Base-by-base conservation (phyloP, 2,329 filamentous ascomycete species). In the Periglandula ipomoeae region DNA sequence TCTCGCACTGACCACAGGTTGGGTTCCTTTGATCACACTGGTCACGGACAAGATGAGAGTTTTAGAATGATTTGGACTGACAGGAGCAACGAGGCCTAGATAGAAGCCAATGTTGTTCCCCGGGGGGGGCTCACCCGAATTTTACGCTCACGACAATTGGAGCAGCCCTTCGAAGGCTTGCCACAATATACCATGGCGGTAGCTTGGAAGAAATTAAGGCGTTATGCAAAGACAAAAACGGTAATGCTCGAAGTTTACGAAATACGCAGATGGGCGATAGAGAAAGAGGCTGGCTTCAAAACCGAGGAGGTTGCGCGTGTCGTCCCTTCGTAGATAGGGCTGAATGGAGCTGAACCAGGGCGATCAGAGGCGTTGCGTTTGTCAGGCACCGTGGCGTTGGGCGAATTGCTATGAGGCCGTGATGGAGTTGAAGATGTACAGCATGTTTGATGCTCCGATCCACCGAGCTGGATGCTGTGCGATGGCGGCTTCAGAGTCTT, bases 101-200 rank as follows among this genome's bases (percentile, higher is more conserved):
- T 23, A 22, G 17, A 24, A 38, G 37, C n/a, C 19, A 15, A 22
- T 26, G 15, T 44, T 47, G 46, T 20, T 44, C 20, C 49, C 44
- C n/a, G 34, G 20, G 20, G 35, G 26, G 48, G 47, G 71, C 75
- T 65, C 64, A 78, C 75, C 50, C 73, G 72, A 52, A 78, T 75
- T 61, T 79, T 79, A 55, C 75, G 72, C 57, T 74, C 70, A 53
- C 76, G 70, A 56, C 76, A 79, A 53, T 67, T 73, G 54, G 73
- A 75, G 60, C 76, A 79, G 37, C 74, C 75, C 58, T 75, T 76
- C 34, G 75, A 78, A 39, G 76, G 75, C 56, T 77, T 78, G 5
- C 76, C 75, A 54, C 76, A 78, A 56, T 77, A 79, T 5, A 79
- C 75, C 76, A 79, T 79, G 48, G 34, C 47, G 50, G 17, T n/a